Base-by-base conservation (phyloP, 352 stramenopile genomes). In the Pythium sp. region DNA sequence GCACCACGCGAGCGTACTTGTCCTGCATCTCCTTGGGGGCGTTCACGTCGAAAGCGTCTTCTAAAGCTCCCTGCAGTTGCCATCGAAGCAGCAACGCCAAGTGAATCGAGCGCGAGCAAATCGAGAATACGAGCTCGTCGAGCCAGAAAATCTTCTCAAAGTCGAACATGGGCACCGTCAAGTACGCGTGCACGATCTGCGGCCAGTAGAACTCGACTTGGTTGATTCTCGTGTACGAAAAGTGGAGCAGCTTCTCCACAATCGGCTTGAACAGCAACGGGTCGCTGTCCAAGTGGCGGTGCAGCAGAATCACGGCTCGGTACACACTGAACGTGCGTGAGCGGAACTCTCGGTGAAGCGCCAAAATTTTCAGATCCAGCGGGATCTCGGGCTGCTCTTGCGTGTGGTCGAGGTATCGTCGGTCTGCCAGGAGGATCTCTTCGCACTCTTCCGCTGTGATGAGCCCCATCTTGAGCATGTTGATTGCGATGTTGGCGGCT, bases 121-220 rank as follows among this genome's bases (percentile, higher is more conserved):
- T 87, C 24, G 89, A 95, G n/a, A 95, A 64, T 30, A 97, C 87
- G 24, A 94, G 71, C 61, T 97, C 87, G 59, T 96, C 89, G 34
- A 97, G 76, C 86, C 88, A 94, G 73, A 96, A 95, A 30, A 96
- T 81, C 75, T 96, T 96, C 56, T 95, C 87, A 69, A 96, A 94
- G 49, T 95, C 85, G 75, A 95, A 95, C 77, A 92, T 95, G 14
- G 86, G 88, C 60, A 96, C 85, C 22, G 84, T 94, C 57, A 97
- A 58, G 57, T 95, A 94, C 62, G 87, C 86, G 62, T 97, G 91
- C 49, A 97, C 82, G 38, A 97, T 92, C 75, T 97, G 91, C 20
- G 89, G 90, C 84, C 88, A 96, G 69, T 96, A 97, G 66, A 97
- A 97, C 69, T 97, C 91, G 54, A 97, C 86, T 73, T 97, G 85